Evolutionary conservation across 2,329 filamentous ascomycete species (phyloP).

Genomic region (Elsinoe australis): DNA sequence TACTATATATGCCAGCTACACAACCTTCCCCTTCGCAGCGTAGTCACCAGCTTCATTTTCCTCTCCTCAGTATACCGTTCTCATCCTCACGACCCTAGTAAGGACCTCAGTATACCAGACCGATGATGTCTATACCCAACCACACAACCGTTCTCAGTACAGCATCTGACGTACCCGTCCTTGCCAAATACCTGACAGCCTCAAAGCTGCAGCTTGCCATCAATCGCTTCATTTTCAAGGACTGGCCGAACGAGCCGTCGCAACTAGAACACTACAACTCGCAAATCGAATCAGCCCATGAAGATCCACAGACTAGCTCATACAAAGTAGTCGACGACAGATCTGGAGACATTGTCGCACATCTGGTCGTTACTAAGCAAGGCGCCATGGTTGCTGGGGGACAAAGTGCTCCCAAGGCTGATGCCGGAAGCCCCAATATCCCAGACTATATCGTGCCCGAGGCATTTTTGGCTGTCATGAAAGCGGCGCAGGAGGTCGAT

Average conservation of each 20-base stretch:
- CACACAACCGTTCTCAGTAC: neutral
- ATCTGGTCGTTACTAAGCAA: neutral
- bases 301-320: neutral
- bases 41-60: too few species aligned
- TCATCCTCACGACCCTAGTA: too few species aligned
- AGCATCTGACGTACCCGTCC: neutral
- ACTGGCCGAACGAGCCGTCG: neutral
- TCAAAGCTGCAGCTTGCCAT: constrained; percentile 1
- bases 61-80: too few species aligned
- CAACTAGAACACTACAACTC: neutral
- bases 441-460: neutral
- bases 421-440: neutral
- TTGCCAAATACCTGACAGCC: neutral
- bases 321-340: neutral
- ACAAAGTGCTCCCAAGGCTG: neutral
- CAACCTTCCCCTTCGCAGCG: too few species aligned
- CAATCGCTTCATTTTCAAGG: constrained; percentile 1
- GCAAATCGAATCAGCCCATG: neutral
- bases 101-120: too few species aligned
- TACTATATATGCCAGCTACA: too few species aligned
- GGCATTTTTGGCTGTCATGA: neutral
- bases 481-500: neutral
- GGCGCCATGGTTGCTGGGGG: too few species aligned
- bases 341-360: neutral
- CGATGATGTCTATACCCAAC: too few species aligned